Conservation (phyloP, 2,329 filamentous ascomycete species). For the Botrytis galanthina region DNA sequence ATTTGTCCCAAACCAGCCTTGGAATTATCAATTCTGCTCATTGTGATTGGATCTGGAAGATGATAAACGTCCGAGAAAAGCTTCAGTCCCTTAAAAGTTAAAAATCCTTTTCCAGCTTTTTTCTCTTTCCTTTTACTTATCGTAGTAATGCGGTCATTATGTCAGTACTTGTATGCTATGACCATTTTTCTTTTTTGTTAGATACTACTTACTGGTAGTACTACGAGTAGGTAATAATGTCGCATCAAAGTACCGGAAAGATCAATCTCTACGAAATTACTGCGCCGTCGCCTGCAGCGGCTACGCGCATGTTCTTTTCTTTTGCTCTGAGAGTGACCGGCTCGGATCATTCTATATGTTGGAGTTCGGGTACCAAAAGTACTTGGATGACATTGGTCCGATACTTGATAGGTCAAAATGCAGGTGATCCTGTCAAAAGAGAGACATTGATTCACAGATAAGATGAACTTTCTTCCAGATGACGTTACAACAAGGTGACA, state of each 20-base stretch:
- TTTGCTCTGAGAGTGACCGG: neutral
- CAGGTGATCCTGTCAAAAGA: neutral
- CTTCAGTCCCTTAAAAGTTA: neutral
- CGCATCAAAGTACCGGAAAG: neutral
- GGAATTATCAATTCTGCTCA: neutral
- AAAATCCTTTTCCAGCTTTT: neutral
- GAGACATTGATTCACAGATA: neutral
- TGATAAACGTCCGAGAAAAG: neutral
- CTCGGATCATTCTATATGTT: neutral
- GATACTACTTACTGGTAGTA: neutral
- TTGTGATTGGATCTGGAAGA: neutral
- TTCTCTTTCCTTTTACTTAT: neutral
- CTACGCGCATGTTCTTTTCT: neutral
- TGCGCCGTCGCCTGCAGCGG: neutral
- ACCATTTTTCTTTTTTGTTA: neutral
- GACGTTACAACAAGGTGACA: neutral
- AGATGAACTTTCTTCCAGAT: neutral
- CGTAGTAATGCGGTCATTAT: neutral
- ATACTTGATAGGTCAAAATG: neutral
- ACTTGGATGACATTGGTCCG: neutral
- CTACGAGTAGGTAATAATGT: too few relatives aligned
- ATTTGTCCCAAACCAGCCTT: neutral
- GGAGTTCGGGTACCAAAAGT: neutral
- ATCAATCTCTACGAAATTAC: neutral
- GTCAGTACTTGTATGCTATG: neutral